These are phyloP conservation scores for Cladosporium cucumerinum DNA, from an alignment of 2,329 filamentous ascomycete species.

Conservation along the genomic window DNA sequence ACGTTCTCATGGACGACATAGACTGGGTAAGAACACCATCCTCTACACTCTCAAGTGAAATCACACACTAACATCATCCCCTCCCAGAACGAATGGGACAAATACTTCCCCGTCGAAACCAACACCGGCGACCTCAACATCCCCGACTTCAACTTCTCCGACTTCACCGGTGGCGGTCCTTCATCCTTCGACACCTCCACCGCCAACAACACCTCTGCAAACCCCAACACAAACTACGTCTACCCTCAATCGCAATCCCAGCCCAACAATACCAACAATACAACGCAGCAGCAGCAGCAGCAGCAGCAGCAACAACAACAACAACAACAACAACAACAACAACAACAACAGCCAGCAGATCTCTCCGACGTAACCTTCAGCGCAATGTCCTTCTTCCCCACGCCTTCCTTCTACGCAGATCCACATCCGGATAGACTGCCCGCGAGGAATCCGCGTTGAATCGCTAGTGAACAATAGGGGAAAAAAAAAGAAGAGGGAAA, in stretches of 20 bases:
- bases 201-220: not conserved
- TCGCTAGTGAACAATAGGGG: no score
- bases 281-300: not conserved
- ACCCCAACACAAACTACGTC: not conserved
- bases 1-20: constrained; percentile 50
- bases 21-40: constrained; percentile 59
- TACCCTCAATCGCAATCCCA: not conserved
- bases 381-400: constrained; percentile 6
- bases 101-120: constrained; percentile 40
- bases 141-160: constrained; percentile 34
- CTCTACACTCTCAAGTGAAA: not conserved
- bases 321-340: not conserved
- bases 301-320: not conserved
- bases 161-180: constrained; percentile 27
- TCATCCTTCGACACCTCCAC: not conserved
- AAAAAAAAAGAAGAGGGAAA: no score
- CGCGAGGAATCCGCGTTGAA: not conserved
- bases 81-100: constrained; percentile 45
- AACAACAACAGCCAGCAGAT: not conserved
- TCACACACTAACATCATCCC: not conserved
- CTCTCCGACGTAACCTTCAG: not conserved
- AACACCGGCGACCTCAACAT: constrained; percentile 36
- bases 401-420: not conserved
- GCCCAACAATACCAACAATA: not conserved
- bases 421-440: not conserved